Percentiles rank a stretch among this genome's conserved stretches.
Evolutionary conservation across 1,284 basidiomycete species (phyloP).

Genomic region (Sanghuangporus weigelae): DNA sequence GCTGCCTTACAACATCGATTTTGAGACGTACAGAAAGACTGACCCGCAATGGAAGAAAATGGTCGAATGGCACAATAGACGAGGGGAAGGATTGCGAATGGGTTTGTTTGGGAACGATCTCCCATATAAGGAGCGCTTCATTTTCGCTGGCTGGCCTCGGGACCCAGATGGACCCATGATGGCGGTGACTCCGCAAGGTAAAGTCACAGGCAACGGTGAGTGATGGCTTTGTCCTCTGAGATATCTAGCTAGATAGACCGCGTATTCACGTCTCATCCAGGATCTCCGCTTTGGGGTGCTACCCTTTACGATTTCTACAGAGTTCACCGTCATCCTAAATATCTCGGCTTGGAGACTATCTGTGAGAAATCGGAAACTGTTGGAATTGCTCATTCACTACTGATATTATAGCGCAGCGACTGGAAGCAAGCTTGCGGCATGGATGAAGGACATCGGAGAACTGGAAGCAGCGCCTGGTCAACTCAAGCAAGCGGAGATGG

Average conservation of each 20-base stretch:
- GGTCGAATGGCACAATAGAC: constrained; percentile 1
- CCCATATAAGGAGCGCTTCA: constrained; percentile 18
- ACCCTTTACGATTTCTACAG: constrained; percentile 40
- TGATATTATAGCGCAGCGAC: constrained; percentile 20
- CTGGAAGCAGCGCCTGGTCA: constrained; percentile 27
- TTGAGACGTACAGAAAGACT: constrained; percentile 17
- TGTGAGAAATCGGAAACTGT: constrained; percentile 7
- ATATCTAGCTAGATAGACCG: neutral
- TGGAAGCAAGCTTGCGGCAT: constrained; percentile 33
- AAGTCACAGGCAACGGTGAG: constrained; percentile 9
- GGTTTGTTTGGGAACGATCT: neutral
- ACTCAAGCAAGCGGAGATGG: constrained; percentile 33
- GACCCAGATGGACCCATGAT: constrained; percentile 28
- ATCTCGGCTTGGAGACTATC: constrained; percentile 17
- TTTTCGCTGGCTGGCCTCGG: constrained; percentile 32
- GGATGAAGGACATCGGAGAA: constrained; percentile 32
- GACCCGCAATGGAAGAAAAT: constrained; percentile 12
- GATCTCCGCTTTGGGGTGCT: constrained; percentile 34
- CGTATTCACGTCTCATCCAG: constrained; percentile 18
- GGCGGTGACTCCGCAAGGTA: constrained; percentile 21
- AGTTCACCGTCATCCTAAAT: constrained; percentile 12
- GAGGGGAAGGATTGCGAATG: neutral
- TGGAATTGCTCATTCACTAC: neutral
- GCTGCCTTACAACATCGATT: constrained; percentile 2
- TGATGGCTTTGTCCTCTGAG: neutral